A percentile compares a stretch with the other conserved stretches of the same genome.
Evolutionary conservation across 495 filamentous ascomycete genomes (phyloP).

Genomic region (Hypoxylon lenormandii): DNA sequence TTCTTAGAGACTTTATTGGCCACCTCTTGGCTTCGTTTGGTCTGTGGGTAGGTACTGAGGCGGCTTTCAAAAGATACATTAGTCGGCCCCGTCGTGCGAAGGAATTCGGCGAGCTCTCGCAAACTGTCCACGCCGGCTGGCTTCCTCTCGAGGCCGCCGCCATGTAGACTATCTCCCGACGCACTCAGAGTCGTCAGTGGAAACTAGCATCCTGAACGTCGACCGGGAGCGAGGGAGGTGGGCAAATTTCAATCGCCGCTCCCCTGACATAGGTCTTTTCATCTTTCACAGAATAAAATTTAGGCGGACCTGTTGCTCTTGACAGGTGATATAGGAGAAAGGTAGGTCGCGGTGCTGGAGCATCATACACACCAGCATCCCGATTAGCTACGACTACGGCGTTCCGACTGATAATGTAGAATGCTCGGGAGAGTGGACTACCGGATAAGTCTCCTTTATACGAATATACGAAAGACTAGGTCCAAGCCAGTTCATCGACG

Average conservation of each 20-base stretch:
- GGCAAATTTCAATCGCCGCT: constrained; percentile 5
- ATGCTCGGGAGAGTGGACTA: background rate
- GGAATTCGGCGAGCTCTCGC: constrained; percentile 25
- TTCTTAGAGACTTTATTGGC: constrained; percentile 29
- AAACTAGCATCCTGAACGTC: constrained; percentile 33
- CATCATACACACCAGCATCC: background rate
- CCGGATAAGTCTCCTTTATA: background rate
- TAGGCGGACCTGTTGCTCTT: background rate
- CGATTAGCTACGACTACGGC: background rate
- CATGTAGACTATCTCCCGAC: background rate
- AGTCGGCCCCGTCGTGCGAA: constrained; percentile 26
- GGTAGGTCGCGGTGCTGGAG: background rate
- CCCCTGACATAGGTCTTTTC: background rate
- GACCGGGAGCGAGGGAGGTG: constrained; percentile 37
- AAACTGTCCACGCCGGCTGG: constrained; percentile 15
- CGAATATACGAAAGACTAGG: no score
- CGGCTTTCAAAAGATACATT: constrained; percentile 15
- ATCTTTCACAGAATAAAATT: background rate
- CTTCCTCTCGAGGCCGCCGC: background rate
- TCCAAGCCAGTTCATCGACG: no score
- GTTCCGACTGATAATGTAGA: background rate
- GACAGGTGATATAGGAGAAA: constrained; percentile 1
- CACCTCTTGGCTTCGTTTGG: constrained; percentile 18
- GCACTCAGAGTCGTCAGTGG: background rate
- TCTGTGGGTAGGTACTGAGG: background rate